Base-by-base conservation (phyloP, 2,329 filamentous ascomycete genomes). In the Pleurostoma richardsiae region DNA sequence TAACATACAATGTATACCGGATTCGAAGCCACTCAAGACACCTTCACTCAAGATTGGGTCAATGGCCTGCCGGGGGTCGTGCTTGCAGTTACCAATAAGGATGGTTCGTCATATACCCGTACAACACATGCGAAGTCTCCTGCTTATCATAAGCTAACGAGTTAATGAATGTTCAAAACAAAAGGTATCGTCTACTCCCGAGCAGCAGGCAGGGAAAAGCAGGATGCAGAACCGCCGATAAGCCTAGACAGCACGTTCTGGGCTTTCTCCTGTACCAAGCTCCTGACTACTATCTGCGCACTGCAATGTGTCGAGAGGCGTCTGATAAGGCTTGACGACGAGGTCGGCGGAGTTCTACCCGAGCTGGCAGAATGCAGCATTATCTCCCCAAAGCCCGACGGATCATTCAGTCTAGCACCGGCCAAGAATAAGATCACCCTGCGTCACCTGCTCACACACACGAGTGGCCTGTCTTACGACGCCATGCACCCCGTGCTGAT, bases 301-400 rank as follows among this genome's bases (percentile, higher is more conserved):
- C 55, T 83, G n/a, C 74, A 80, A 47, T 71, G 74, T 41, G 74
- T 82, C 2, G 77, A 82, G 31, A 65, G 72, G 5, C 76, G 75
- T 0, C 57, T 72, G 0, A 54, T 81, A 1, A 56, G 56, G 2
- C 62, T 82, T 0, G 67, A 72, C 7, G 69, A 68, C 3, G 71
- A 79, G 44, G 53, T 81, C 0, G 63, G 66, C 0, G 33, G 53
- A 0, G 42, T 77, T 3, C 60, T 74, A 2, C 78, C 77, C 0
- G 74, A 77, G 31, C 64, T 82, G 0, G 66, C 65, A 0, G 57
- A 58, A 2, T 71, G 76, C 47, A 60, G 71, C 6, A 66, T 83
- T 28, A 52, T 83, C 4, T 19, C 19, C 19, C 19, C 19, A 19
- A 19, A 19, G 19, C 19, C 19, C 19, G 19, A 19, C 19, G 19